A percentile compares a stretch with the other conserved stretches of the same genome.
Conservation (phyloP, 2,329 filamentous ascomycete species). For the Colletotrichum nymphaeae region DNA sequence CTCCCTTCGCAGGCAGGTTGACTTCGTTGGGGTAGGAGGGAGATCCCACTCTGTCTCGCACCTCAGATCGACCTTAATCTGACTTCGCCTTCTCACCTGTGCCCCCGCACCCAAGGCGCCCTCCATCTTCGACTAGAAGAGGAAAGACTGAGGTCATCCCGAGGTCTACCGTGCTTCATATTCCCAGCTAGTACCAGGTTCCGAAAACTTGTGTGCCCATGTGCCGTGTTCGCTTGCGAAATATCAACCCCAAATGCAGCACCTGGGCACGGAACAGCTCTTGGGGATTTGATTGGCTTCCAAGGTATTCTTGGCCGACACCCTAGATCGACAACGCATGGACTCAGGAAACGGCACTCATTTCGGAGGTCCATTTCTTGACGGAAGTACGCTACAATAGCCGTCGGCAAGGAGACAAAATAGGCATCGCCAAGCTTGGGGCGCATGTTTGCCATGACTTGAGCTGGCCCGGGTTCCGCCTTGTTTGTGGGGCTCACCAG, state of each 20-base stretch:
- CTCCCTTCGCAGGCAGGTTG: not conserved
- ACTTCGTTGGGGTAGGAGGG: not conserved
- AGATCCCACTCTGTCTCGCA: not conserved
- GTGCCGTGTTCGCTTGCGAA: not conserved
- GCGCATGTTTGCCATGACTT: constrained; percentile 8
- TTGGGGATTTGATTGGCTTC: not conserved
- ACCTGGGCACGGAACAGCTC: not conserved
- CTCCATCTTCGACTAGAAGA: not conserved
- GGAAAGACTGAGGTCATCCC: constrained; percentile 16
- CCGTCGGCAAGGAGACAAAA: not conserved
- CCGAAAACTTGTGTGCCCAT: not conserved
- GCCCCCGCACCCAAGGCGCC: not conserved
- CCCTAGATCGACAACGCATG: not conserved
- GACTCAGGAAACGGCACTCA: not conserved
- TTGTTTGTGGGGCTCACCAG: not conserved
- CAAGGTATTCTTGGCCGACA: not conserved
- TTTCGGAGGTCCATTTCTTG: not conserved
- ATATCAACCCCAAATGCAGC: not conserved
- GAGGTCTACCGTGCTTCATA: not conserved
- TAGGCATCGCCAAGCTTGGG: constrained; percentile 16
- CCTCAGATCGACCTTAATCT: constrained; percentile 13
- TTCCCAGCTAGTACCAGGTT: not conserved
- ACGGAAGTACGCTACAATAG: not conserved
- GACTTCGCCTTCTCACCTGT: not conserved
- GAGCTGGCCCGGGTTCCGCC: not conserved